These are phyloP conservation scores for Aspergillus awamori DNA, from an alignment of 2,329 filamentous ascomycete species.

Conservation along the genomic window DNA sequence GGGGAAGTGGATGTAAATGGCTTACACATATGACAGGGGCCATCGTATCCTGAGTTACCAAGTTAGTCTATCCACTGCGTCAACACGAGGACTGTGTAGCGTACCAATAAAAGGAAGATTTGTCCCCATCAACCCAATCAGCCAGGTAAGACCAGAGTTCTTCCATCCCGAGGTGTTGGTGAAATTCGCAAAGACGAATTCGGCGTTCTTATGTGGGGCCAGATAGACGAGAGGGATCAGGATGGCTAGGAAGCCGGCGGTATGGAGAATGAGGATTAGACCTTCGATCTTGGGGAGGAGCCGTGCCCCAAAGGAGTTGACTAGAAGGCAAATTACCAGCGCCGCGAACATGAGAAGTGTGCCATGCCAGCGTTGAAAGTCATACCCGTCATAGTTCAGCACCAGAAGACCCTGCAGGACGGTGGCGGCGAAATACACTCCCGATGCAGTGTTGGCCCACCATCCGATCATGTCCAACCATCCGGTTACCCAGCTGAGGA, in stretches of 20 bases:
- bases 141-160: slow-evolving; percentile 1
- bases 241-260: slow-evolving; percentile 57
- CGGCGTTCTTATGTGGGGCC: slow-evolving; percentile 43
- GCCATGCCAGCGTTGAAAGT: slow-evolving; percentile 51
- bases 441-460: slow-evolving; percentile 4
- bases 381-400: slow-evolving; percentile 43
- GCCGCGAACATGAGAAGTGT: slow-evolving; percentile 54
- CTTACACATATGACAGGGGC: slow-evolving; percentile 6
- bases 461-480: slow-evolving; percentile 9
- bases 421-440: slow-evolving; percentile 11
- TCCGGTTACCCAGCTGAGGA: slow-evolving; percentile 45
- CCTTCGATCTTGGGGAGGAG: slow-evolving; percentile 54
- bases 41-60: background rate
- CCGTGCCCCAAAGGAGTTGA: slow-evolving; percentile 50
- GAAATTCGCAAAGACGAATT: background rate
- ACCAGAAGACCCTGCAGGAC: slow-evolving; percentile 42
- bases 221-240: slow-evolving; percentile 51
- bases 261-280: slow-evolving; percentile 52
- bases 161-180: slow-evolving; percentile 1
- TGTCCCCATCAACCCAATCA: slow-evolving; percentile 1
- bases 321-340: slow-evolving; percentile 39
- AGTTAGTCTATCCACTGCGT: background rate
- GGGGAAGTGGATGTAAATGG: background rate
- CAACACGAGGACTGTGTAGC: background rate
- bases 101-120: slow-evolving; percentile 6